phyloP scores from a whole-genome alignment of 2,329 filamentous ascomycete species.

The Plectosphaerella cucumerina region DNA sequence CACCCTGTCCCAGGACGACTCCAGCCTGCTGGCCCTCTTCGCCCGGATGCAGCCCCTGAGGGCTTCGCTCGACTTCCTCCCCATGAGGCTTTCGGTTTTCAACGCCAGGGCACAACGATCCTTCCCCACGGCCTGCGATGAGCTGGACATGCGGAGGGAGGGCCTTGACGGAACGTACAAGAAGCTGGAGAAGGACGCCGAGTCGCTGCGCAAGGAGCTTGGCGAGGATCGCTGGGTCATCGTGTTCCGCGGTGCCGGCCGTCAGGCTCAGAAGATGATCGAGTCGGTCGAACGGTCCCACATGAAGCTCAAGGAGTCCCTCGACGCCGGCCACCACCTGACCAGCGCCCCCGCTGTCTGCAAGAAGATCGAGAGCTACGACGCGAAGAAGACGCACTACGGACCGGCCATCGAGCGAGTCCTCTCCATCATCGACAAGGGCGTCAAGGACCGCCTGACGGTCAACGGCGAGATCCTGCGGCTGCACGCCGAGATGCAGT shows the following conservation, averaged over 20 bases:
- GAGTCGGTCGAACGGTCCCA: conserved; percentile 90
- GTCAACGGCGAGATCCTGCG: conserved; percentile 94
- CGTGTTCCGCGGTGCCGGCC: conserved; percentile 88
- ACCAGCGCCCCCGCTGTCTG: conserved; percentile 65
- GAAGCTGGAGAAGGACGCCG: conserved; percentile 84
- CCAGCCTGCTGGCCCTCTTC: conserved; percentile 82
- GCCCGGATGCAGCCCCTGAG: conserved; percentile 92
- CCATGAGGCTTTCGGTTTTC: conserved; percentile 89
- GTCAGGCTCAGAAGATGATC: conserved; percentile 93
- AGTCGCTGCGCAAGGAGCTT: conserved; percentile 82
- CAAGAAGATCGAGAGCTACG: conserved; percentile 89
- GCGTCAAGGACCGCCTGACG: conserved; percentile 91
- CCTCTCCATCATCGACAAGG: conserved; percentile 87
- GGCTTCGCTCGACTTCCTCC: conserved; percentile 90
- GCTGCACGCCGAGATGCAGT: conserved; percentile 78
- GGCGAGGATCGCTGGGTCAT: conserved; percentile 95
- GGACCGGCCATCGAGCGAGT: conserved; percentile 90
- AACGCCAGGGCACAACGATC: conserved; percentile 69
- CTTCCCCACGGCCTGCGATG: conserved; percentile 88
- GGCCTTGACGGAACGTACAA: conserved; percentile 81
- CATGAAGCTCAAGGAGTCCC: conserved; percentile 71
- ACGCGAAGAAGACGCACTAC: conserved; percentile 92
- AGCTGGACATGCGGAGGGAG: conserved; percentile 71
- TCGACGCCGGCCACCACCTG: conserved; percentile 71
- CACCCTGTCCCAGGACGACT: conserved; percentile 70